Conservation (phyloP, 345 rosid genomes). For the Toxicodendron radicans region DNA sequence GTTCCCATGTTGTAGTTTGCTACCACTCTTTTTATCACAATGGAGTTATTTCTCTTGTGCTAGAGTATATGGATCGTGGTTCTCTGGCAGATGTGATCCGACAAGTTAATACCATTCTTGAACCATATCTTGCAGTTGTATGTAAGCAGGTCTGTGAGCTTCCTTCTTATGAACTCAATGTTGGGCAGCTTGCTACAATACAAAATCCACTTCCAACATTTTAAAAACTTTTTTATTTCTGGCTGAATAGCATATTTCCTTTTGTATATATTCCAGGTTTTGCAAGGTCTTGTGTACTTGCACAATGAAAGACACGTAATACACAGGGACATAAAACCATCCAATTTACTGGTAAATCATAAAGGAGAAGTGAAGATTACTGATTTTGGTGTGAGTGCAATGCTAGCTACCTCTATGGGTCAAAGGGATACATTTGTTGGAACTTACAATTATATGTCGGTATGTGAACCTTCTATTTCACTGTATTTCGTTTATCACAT, state of each 20-base stretch:
- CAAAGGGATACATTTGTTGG: constrained; percentile 86
- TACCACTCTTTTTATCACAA: constrained; percentile 95
- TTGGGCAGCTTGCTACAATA: neutral
- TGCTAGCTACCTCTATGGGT: constrained; percentile 78
- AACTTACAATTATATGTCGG: constrained; percentile 93
- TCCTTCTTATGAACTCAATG: constrained; percentile 8
- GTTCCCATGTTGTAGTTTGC: constrained; percentile 84
- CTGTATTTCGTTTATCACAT: neutral
- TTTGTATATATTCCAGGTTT: constrained; percentile 42
- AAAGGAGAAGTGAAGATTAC: constrained; percentile 86
- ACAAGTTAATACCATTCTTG: constrained; percentile 91
- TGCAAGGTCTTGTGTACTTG: constrained; percentile 78
- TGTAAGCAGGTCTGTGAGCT: constrained; percentile 75
- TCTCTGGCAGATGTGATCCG: constrained; percentile 86
- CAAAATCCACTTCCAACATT: neutral
- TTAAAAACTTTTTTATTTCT: neutral
- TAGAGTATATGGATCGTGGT: constrained; percentile 98
- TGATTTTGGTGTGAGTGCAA: constrained; percentile 87
- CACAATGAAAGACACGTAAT: constrained; percentile 86
- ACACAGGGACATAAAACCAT: constrained; percentile 88
- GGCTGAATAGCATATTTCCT: neutral
- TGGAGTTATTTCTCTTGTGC: constrained; percentile 89
- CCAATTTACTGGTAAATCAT: constrained; percentile 81
- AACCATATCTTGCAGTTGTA: constrained; percentile 92
- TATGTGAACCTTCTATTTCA: constrained; percentile 35